Percentiles rank a stretch among this genome's conserved stretches.
Conservation (phyloP, 108 stramenopile genomes). For the Fragilariopsis cylindrus region DNA sequence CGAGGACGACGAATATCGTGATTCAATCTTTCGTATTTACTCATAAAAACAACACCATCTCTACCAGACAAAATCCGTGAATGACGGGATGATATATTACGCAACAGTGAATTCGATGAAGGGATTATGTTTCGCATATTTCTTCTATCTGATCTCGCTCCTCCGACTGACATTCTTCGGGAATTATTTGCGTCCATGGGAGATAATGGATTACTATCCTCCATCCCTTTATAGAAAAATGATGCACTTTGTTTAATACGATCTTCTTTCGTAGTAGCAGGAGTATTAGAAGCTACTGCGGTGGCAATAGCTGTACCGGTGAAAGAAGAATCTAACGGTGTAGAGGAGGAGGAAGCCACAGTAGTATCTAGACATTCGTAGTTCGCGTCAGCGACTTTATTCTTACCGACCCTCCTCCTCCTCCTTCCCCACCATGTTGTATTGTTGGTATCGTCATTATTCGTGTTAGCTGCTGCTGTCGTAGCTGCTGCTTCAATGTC, state of each 20-base stretch:
- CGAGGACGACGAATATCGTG: constrained; percentile 16
- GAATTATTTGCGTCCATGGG: background rate
- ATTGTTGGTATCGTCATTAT: background rate
- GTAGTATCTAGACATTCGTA: background rate
- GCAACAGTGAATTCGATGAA: background rate
- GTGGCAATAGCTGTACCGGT: background rate
- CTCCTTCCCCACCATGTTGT: background rate
- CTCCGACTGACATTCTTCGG: background rate
- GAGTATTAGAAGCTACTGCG: constrained; percentile 1
- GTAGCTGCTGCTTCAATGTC: too few relatives aligned
- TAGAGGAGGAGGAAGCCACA: background rate
- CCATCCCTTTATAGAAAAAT: constrained; percentile 50
- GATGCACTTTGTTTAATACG: constrained; percentile 41
- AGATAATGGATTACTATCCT: constrained; percentile 14
- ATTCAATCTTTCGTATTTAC: constrained; percentile 43
- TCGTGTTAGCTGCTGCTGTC: background rate
- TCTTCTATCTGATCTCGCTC: background rate
- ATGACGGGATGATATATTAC: constrained; percentile 12
- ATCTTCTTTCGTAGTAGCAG: constrained; percentile 30
- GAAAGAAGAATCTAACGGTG: background rate
- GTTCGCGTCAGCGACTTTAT: too few relatives aligned
- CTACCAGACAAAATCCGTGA: constrained; percentile 14
- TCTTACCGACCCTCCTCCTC: too few relatives aligned
- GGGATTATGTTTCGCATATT: background rate
- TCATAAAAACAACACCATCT: constrained; percentile 25